Evolutionary conservation across 2,329 filamentous ascomycete genomes (phyloP), one percentile per base, ranked within the genome.

Genomic region (Coniochaeta prunicola): DNA sequence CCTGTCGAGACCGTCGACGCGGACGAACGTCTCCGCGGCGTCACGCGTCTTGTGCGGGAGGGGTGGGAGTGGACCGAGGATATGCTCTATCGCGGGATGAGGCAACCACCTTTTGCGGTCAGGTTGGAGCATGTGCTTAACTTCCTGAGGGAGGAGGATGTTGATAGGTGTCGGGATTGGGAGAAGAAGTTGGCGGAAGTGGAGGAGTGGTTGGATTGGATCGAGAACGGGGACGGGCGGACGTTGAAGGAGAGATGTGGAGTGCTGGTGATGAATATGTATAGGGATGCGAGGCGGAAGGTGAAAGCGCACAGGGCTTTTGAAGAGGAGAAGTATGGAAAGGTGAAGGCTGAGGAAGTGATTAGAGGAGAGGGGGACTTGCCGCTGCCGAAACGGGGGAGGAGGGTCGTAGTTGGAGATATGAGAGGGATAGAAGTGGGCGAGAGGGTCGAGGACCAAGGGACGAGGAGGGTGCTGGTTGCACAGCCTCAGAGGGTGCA

Each of bases 101-200:
- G 60, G 1, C 72, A 74, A 58, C 73, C 72, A 26, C 68, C 70
- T 1, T 58, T 73, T 7, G 67, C 66, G 33, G 59, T 64, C 30
- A 70, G 71, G 2, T 67, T 77, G 31, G 33, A 65, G 40, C 67
- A 71, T 38, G 59, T 68, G n/a, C 62, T 66, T 40, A 76, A 75
- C 62, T 84, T 80, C 61, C 75, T 85, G 24, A 65, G 73, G 3
- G 78, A 81, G 31, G 75, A 80, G 61, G 78, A 84, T 62, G 64
- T 68, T 6, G 73, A 77, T 59, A 73, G 76, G 17, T 74, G 73
- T 59, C 50, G 70, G 1, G 62, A 70, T 48, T 82, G 79, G 72
- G 64, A 72, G 1, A 54, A 61, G 12, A 74, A 75, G 56, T 66
- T 74, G 8, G 65, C 61, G 21, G 73, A 73, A 58, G 65, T 78